Evolutionary conservation across 164 flowering plant genomes (phyloP), one percentile per base, ranked within the genome.

Genomic region (Buxus sempervirens): DNA sequence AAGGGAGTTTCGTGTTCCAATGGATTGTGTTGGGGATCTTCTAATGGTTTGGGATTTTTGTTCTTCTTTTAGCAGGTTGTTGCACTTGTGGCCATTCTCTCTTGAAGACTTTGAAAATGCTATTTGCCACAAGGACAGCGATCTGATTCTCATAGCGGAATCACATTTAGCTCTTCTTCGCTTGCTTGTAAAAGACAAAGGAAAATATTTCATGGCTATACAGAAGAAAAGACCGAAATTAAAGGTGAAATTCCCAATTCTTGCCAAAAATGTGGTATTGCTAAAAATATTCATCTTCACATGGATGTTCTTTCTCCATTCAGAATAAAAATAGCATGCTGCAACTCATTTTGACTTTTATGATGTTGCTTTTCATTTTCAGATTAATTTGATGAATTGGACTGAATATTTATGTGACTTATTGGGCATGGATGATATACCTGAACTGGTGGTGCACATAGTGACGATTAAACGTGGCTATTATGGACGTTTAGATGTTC

Each of bases 11-110:
- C 75, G 65, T 72, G 84, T 90, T 68, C 92, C 92, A 60, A 76
- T 86, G 87, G 86, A 85, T 54, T 90, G 89, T 81, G 84, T 90
- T 42, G 98, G 97, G 61, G 90, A 90, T 73, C 93, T 92, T 55
- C 74, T 95, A 51, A 89, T 88, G 98, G 86, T 89, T 75, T 95
- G 97, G 98, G 96, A 92, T 76, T 92, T 95, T 72, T 90, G 89
- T 64, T 77, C 90, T 25, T 88, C 96, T 20, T 95, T 86, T 80
- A 75, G 91, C 70, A 89, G 82, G 82, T 67, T 82, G 70, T 72
- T 95, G 78, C 65, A 74, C 63, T 80, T 95, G 82, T 90, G 69
- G 70, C 97, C 93, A 41, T 95, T 87, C 76, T 81, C 97, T 64
- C 84, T 95, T 64, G 93, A 85, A 74, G 92, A 92, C 77, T 89